Evolutionary conservation across 2,329 filamentous ascomycete species (phyloP).

Genomic region (Scedosporium aurantiacum): DNA sequence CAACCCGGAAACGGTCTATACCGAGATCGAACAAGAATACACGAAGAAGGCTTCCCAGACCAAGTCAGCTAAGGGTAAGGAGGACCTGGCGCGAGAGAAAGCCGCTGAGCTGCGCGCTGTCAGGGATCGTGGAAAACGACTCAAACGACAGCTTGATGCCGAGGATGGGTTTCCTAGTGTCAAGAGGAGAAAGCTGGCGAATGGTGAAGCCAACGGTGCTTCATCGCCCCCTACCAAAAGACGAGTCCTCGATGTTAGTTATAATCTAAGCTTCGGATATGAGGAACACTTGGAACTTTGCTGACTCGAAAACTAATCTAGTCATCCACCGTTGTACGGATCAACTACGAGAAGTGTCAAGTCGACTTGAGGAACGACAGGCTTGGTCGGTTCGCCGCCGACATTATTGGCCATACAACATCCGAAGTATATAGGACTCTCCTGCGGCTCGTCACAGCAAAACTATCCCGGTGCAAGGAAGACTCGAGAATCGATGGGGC

Average conservation of each 20-base stretch:
- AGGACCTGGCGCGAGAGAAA: conserved; percentile 47
- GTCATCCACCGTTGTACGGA: conserved; percentile 60
- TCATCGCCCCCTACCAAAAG: conserved; percentile 26
- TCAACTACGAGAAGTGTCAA: conserved; percentile 77
- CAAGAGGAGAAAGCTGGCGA: conserved; percentile 45
- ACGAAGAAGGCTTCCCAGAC: conserved; percentile 35
- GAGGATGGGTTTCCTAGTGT: conserved; percentile 24
- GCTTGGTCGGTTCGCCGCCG: conserved; percentile 61
- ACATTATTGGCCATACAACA: conserved; percentile 61
- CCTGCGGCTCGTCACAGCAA: conserved; percentile 58
- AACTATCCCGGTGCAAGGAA: conserved; percentile 55
- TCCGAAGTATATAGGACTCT: conserved; percentile 68
- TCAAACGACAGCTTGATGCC: conserved; percentile 39
- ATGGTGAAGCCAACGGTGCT: conserved; percentile 26
- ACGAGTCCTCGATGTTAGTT: conserved; percentile 43
- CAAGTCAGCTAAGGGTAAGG: conserved; percentile 49
- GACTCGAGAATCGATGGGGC: conserved; percentile 38
- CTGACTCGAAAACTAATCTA: conserved; percentile 22
- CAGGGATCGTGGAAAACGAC: conserved; percentile 36
- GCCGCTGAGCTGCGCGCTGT: conserved; percentile 41
- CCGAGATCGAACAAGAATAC: conserved; percentile 53
- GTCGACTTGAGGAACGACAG: conserved; percentile 73
- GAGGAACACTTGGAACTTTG: background rate
- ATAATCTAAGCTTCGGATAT: background rate
- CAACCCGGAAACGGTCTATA: conserved; percentile 48